Evolutionary conservation across 768 basidiomycete genomes (phyloP), one percentile per base, ranked within the genome.

Genomic region (Xerocomus potaroensis): DNA sequence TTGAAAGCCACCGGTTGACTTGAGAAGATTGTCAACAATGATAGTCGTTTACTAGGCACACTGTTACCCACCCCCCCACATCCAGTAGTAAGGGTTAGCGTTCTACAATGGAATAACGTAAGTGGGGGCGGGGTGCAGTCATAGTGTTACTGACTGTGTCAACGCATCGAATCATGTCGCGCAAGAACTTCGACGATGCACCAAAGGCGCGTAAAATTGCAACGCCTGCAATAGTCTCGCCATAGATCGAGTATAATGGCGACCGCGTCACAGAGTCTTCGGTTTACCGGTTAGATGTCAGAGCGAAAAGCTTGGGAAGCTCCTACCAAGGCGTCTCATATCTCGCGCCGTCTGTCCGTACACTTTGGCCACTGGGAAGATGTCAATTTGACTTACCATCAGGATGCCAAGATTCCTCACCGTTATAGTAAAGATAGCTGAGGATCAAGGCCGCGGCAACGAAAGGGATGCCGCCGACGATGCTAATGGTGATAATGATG

Each of bases 1-100:
- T 79, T 24, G 86, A 86, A 38, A 93, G 72, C 93, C 93, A 97
- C 35, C 91, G 83, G 62, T 92, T 93, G 15, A 93, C 89, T 88
- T 51, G 4, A 41, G 22, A 50, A 50, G 24, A 22, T 33, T 5
- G 33, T 52, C 47, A 56, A 41, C 18, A 41, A 41, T 43, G 31
- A 52, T 32, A 21, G 12, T 18, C 18, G 2, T 37, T 33, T 14
- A 41, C 32, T 18, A 10, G 38, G 18, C 21, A 10, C 23, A 26
- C 18, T 10, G 18, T 16, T 30, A 57, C 71, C 43, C 61, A 87
- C 83, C 82, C 70, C 82, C 87, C 89, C 87, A 92, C 78, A 87
- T 85, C 92, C 92, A 94, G 59, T 87, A 91, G 62, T 81, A 87
- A 3, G 88, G 88, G 59, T 80, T 88, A 14, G 80, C 55, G 46